phyloP scores from a whole-genome alignment of 495 filamentous ascomycete species.

The Hyphodiscus hymeniophilus region DNA sequence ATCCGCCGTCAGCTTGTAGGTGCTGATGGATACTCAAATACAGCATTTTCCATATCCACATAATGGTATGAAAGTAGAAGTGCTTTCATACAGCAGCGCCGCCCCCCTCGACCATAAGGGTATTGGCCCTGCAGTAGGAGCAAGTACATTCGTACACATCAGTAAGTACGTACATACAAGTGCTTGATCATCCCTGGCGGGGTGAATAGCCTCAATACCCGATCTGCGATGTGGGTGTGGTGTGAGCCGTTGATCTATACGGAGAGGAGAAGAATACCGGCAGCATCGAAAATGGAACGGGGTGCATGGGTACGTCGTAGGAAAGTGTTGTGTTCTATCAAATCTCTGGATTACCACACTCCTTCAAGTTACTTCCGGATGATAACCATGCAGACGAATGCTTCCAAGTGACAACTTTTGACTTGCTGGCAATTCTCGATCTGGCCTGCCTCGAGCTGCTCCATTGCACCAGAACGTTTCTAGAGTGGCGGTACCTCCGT shows the following conservation, averaged over 20 bases:
- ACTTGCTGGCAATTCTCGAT: too few relatives aligned
- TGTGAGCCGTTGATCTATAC: too few relatives aligned
- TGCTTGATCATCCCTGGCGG: neutral
- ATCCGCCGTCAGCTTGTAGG: neutral
- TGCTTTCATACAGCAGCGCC: too few relatives aligned
- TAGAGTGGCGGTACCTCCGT: too few relatives aligned
- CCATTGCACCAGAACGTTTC: too few relatives aligned
- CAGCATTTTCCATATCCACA: neutral
- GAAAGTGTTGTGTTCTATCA: conserved; percentile 16
- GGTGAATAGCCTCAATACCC: conserved; percentile 3
- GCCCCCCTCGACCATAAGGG: neutral
- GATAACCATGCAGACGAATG: too few relatives aligned
- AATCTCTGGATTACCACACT: too few relatives aligned
- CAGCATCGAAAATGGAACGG: conserved; percentile 15
- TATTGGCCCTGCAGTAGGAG: neutral
- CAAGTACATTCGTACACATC: neutral
- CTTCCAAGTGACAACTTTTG: too few relatives aligned
- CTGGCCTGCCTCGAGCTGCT: too few relatives aligned
- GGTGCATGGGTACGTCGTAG: conserved; percentile 14
- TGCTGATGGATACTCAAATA: too few relatives aligned
- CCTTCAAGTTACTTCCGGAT: too few relatives aligned
- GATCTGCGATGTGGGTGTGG: neutral
- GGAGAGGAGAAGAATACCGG: neutral
- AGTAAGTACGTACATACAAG: neutral
- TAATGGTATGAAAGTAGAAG: too few relatives aligned